phyloP scores from a whole-genome alignment of 2,329 filamentous ascomycete genomes.

The Ceratocystis albifundus region DNA sequence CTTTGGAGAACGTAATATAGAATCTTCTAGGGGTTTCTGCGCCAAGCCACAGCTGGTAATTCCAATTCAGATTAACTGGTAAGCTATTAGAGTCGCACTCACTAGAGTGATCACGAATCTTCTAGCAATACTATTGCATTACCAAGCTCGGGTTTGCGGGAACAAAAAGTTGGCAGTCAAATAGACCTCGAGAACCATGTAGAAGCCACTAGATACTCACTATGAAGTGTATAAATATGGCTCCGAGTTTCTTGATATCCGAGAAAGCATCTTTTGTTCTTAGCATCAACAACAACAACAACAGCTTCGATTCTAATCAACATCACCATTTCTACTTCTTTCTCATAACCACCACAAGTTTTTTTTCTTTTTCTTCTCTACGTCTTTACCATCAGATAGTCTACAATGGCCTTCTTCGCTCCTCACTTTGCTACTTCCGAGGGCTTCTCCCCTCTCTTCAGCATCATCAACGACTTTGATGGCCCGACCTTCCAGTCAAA shows the following conservation, averaged over 20 bases:
- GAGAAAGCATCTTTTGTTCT: conserved; percentile 2
- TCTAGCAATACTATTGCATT: neutral
- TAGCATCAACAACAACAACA: conserved; percentile 20
- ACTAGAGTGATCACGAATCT: conserved; percentile 9
- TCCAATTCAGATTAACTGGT: neutral
- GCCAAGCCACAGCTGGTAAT: neutral
- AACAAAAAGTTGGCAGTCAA: neutral
- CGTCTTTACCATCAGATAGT: conserved; percentile 23
- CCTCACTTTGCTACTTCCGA: conserved; percentile 40
- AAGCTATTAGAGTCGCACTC: neutral
- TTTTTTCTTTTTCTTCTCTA: neutral
- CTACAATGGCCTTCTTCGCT: conserved; percentile 51
- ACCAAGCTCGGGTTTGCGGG: neutral
- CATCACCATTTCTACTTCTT: conserved; percentile 7
- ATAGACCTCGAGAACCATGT: neutral
- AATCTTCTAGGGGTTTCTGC: neutral
- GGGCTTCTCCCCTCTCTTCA: conserved; percentile 51
- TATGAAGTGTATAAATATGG: conserved; percentile 13
- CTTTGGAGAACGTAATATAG: neutral
- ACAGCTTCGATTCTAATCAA: conserved; percentile 11
- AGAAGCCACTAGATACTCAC: conserved; percentile 16
- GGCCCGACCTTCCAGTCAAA: conserved; percentile 36
- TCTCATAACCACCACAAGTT: neutral
- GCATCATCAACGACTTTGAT: conserved; percentile 53
- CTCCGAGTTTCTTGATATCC: neutral